A percentile compares a stretch with the other conserved stretches of the same genome.
phyloP scores from a whole-genome alignment of 306 rosid species.

The Oxytropis ochrocephala region DNA sequence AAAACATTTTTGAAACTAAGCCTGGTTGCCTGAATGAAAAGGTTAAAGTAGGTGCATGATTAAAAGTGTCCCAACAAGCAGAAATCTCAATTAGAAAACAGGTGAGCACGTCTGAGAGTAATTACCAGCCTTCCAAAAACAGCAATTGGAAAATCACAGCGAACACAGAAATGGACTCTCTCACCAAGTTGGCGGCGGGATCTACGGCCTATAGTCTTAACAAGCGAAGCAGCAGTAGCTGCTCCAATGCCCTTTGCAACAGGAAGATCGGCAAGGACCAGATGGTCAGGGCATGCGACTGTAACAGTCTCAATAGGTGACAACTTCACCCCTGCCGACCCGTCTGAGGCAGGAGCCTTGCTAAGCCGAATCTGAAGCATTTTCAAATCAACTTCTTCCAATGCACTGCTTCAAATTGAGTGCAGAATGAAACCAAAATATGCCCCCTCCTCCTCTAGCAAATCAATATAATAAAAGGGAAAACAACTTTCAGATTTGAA shows the following conservation, averaged over 20 bases:
- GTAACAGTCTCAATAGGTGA: constrained; percentile 68
- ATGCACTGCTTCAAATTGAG: neutral
- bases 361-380: constrained; percentile 99
- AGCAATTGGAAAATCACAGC: constrained; percentile 89
- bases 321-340: constrained; percentile 49
- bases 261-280: constrained; percentile 92
- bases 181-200: constrained; percentile 99
- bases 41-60: neutral
- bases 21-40: neutral
- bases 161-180: constrained; percentile 92
- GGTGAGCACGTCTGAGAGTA: neutral
- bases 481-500: neutral
- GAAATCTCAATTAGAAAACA: neutral
- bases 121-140: constrained; percentile 87
- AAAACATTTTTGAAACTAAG: neutral
- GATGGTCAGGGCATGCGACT: constrained; percentile 98
- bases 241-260: constrained; percentile 96
- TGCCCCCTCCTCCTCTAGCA: neutral
- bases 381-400: constrained; percentile 21
- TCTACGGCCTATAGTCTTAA: constrained; percentile 79
- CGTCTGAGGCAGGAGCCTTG: constrained; percentile 54
- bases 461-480: neutral
- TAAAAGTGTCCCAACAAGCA: neutral
- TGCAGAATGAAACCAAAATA: neutral
- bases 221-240: constrained; percentile 57